Conservation (phyloP, 768 basidiomycete species). For the Suillus brevipes region DNA sequence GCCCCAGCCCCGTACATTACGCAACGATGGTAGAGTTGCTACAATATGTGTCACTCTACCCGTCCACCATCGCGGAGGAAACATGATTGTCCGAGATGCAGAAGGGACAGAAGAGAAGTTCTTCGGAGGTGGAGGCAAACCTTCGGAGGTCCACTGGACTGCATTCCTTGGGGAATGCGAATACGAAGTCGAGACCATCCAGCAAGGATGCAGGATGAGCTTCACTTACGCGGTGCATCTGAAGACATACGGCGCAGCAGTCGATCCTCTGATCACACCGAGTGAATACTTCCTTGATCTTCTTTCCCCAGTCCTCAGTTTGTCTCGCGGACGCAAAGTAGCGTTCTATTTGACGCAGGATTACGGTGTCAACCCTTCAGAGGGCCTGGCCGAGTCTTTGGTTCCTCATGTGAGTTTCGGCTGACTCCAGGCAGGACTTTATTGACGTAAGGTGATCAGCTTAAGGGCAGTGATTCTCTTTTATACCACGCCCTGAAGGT, state of each 20-base stretch:
- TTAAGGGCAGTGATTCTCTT: constrained; percentile 76
- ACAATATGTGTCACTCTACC: constrained; percentile 76
- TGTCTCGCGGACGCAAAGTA: constrained; percentile 68
- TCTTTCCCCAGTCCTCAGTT: constrained; percentile 68
- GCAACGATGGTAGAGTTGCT: constrained; percentile 69
- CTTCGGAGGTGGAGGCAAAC: constrained; percentile 58
- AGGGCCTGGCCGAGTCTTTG: constrained; percentile 65
- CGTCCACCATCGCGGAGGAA: constrained; percentile 71
- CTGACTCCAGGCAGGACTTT: not conserved
- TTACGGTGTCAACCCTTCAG: constrained; percentile 70
- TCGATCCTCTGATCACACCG: constrained; percentile 68
- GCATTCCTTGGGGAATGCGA: constrained; percentile 76
- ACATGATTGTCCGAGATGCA: constrained; percentile 54
- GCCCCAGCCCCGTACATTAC: constrained; percentile 50
- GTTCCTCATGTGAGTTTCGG: constrained; percentile 61
- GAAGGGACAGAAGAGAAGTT: constrained; percentile 64
- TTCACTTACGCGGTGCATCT: constrained; percentile 73
- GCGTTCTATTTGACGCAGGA: constrained; percentile 71
- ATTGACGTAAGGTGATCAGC: constrained; percentile 36
- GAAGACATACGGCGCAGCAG: constrained; percentile 62
- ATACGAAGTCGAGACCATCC: constrained; percentile 69
- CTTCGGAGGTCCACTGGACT: constrained; percentile 74
- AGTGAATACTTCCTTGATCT: constrained; percentile 74
- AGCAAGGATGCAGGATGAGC: constrained; percentile 67
- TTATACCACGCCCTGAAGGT: constrained; percentile 76